Base-by-base conservation (phyloP, 352 stramenopile species). In the Pythium rishiriense region DNA sequence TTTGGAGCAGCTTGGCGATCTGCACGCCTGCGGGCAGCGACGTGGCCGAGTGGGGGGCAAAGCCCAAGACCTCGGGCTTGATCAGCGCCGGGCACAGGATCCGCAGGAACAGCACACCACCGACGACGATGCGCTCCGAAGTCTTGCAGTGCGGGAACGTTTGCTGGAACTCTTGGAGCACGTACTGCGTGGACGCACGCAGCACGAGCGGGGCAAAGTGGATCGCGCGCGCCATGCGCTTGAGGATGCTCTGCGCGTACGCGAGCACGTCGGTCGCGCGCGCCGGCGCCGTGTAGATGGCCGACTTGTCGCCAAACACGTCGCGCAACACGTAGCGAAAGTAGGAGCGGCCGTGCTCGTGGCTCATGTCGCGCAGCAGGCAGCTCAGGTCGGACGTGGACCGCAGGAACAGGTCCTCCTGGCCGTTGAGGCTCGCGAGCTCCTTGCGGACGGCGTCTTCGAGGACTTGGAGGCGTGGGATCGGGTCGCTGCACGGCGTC, bases 11-110 rank as follows among this genome's bases (percentile, higher is more conserved):
- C 72, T 92, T 93, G 67, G 86, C 84, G 59, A 94, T 79, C 69
- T 92, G 83, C 37, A 93, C 79, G 55, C 77, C 80, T 24, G 74
- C 65, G 5, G 76, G 73, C 1, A 88, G 70, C 6, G 86, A 86
- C 54, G 69, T 64, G 25, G 72, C 45, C 11, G 75, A 81, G 59
- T 93, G 84, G 2, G 74, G 68, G 35, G 75, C 61, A 58, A 92
- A 94, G 50, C 86, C 86, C 33, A 94, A 85, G 47, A 89, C 71
- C 61, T 93, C 83, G 17, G 86, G 86, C 71, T 94, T 94, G 72
- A 94, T 76, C 31, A 94, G 75, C 22, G 86, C 79, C 1, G 86
- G 86, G 31, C 81, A 90, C 21, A 94, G 42, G 64, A 93, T 85
- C 41, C 86, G 77, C 42, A 94, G 72, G 60, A 94, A 88, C 14